Percentiles rank a stretch among this genome's conserved stretches.
Evolutionary conservation across 768 basidiomycete species (phyloP).

Genomic region (Kondoa malvinella): DNA sequence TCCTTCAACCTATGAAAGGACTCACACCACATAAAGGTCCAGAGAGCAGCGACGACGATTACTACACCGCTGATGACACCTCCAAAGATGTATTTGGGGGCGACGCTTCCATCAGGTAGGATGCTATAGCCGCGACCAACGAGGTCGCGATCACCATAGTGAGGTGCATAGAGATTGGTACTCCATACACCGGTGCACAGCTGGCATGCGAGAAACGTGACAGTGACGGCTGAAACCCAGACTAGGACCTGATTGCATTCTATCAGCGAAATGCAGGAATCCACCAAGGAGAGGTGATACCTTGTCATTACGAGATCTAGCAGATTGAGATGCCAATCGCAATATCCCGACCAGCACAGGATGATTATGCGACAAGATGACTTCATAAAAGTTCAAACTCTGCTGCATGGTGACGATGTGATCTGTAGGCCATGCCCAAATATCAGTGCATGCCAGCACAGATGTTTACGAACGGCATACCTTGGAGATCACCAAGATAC

Average conservation of each 20-base stretch:
- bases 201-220: constrained; percentile 51
- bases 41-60: background rate
- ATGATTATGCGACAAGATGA: constrained; percentile 70
- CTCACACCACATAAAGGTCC: background rate
- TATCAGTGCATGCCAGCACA: background rate
- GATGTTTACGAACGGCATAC: constrained; percentile 34
- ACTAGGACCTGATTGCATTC: constrained; percentile 37
- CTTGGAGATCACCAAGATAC: constrained; percentile 82
- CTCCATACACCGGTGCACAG: constrained; percentile 48
- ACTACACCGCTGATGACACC: background rate
- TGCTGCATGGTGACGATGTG: constrained; percentile 78
- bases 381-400: constrained; percentile 67
- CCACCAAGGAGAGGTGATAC: background rate
- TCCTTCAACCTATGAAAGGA: background rate
- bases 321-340: constrained; percentile 43
- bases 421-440: constrained; percentile 42
- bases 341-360: constrained; percentile 70
- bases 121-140: no score
- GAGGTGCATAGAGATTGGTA: constrained; percentile 49
- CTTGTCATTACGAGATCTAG: constrained; percentile 49
- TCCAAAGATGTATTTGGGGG: background rate
- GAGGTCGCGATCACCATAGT: constrained; percentile 34
- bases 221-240: constrained; percentile 47
- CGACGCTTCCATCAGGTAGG: background rate
- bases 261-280: background rate